These are phyloP conservation scores for Nicotiana undulata DNA, from an alignment of 257 asterid genomes.

Conservation along the genomic window DNA sequence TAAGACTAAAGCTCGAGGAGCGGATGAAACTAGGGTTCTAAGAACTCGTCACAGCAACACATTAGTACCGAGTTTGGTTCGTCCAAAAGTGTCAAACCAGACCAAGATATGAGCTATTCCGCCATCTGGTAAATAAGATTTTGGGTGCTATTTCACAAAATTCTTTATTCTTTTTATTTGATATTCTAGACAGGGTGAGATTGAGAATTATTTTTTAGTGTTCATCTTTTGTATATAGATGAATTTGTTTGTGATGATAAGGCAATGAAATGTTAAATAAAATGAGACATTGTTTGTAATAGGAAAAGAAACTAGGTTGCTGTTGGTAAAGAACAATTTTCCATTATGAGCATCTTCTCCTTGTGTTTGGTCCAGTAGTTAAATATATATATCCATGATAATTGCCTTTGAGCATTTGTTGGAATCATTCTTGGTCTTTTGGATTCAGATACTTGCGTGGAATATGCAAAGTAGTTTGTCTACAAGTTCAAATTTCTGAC, in stretches of 20 bases:
- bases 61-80: neutral
- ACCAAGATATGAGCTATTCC: neutral
- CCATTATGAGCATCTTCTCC: neutral
- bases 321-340: neutral
- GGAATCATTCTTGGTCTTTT: neutral
- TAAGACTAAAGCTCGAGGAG: conserved; percentile 36
- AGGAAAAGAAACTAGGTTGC: neutral
- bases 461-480: neutral
- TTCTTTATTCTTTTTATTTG: neutral
- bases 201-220: neutral
- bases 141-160: neutral
- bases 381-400: no score
- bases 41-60: neutral
- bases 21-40: conserved; percentile 43
- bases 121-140: conserved; percentile 1
- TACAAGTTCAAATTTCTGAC: no score
- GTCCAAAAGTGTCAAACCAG: neutral
- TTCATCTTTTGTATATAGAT: neutral
- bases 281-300: neutral
- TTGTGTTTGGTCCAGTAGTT: neutral
- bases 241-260: neutral
- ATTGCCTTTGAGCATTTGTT: neutral
- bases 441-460: neutral
- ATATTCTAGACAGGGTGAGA: neutral
- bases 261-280: neutral